A percentile compares a stretch with the other conserved stretches of the same genome.
These are phyloP conservation scores for Lasiodiplodia gonubiensis DNA, from an alignment of 2,329 filamentous ascomycete species.

Conservation along the genomic window DNA sequence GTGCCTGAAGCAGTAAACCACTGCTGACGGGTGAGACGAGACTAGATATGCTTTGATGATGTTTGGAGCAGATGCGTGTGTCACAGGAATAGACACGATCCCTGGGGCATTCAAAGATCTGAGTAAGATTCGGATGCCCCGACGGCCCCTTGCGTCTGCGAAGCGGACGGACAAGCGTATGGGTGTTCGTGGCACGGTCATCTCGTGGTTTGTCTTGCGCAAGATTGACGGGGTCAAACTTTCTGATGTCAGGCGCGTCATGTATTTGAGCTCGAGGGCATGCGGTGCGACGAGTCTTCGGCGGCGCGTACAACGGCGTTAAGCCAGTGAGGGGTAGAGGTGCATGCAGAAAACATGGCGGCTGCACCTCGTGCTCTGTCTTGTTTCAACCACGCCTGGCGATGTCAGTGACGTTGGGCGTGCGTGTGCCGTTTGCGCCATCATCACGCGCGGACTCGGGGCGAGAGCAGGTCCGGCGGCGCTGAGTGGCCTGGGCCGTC, in stretches of 20 bases:
- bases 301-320: slow-evolving; percentile 5
- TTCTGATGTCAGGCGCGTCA: slow-evolving; percentile 17
- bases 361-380: background rate
- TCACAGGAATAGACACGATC: slow-evolving; percentile 24
- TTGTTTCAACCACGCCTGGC: slow-evolving; percentile 8
- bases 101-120: slow-evolving; percentile 17
- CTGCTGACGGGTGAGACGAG: slow-evolving; percentile 24
- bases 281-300: slow-evolving; percentile 2
- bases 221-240: slow-evolving; percentile 1
- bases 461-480: background rate
- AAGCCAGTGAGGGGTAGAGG: too few species aligned
- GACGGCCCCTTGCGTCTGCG: slow-evolving; percentile 23
- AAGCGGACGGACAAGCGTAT: background rate
- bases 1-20: background rate
- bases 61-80: slow-evolving; percentile 1
- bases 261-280: slow-evolving; percentile 13
- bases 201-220: slow-evolving; percentile 8
- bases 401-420: background rate
- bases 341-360: slow-evolving; percentile 16
- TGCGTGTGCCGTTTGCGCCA: slow-evolving; percentile 4
- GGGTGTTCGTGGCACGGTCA: slow-evolving; percentile 1
- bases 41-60: background rate
- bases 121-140: slow-evolving; percentile 23
- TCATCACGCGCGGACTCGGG: background rate
- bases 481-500: slow-evolving; percentile 3